Conservation (phyloP, 2,329 filamentous ascomycete genomes). For the Fusarium sp. region DNA sequence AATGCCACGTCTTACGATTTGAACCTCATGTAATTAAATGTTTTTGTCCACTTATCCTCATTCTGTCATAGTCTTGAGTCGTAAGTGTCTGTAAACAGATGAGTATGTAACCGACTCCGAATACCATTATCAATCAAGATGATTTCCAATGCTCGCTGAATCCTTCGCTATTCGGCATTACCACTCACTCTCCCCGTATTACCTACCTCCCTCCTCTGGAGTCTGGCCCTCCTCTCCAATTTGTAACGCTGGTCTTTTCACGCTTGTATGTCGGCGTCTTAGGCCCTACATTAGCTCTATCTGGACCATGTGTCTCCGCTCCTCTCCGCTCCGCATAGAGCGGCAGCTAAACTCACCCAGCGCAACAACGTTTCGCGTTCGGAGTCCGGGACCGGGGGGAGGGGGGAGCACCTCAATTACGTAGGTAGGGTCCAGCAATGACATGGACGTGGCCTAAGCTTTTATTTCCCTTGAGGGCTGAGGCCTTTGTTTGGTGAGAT, state of each 20-base stretch:
- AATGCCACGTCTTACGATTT: constrained; percentile 24
- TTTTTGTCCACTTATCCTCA: not conserved
- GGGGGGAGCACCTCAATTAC: constrained; percentile 23
- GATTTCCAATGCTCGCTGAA: not conserved
- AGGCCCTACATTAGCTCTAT: constrained; percentile 19
- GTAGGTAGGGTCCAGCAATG: constrained; percentile 33
- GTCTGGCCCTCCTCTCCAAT: not conserved
- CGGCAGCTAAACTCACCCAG: constrained; percentile 23
- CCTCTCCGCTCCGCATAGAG: constrained; percentile 32
- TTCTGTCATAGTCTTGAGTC: not conserved
- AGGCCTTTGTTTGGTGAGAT: constrained; percentile 15
- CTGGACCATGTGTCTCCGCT: constrained; percentile 29
- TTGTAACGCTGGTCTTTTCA: constrained; percentile 1
- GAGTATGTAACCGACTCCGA: not conserved
- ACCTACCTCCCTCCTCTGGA: not conserved
- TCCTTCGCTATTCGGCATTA: constrained; percentile 16
- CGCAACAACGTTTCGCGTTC: constrained; percentile 16
- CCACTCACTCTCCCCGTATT: not conserved
- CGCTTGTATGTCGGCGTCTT: constrained; percentile 27
- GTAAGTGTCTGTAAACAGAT: not conserved
- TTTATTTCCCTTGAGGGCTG: constrained; percentile 2
- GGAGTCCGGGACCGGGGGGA: not conserved
- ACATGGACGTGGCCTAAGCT: constrained; percentile 15
- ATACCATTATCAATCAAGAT: constrained; percentile 7
- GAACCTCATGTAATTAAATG: not conserved